Base-by-base conservation (phyloP, 306 rosid genomes). In the Citrullus amarus region DNA sequence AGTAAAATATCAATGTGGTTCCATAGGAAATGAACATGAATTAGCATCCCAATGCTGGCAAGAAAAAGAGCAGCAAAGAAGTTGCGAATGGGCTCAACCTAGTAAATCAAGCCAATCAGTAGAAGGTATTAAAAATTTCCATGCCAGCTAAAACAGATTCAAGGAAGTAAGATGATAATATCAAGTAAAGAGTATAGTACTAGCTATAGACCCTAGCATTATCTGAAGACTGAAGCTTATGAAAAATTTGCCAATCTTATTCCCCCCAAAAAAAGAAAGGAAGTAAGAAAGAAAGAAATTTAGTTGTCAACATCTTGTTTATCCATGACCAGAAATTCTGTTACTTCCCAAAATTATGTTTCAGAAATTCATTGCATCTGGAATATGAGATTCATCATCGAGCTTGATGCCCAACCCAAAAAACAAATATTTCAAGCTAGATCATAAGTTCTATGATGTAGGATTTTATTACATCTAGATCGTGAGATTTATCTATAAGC, bases 1-100 rank as follows among this genome's bases (percentile, higher is more conserved):
- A 96, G 85, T 84, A 96, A 90, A 73, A 92, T 96, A 81, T 96
- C 98, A 88, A 96, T 95, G 72, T 92, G 98, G 82, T 84, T 92
- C 98, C 99, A 96, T 58, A 96, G 98, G 86, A 96, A 96, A 71
- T 92, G 99, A 81, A 96, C 97, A 83, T 92, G 91, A 83, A 96
- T 96, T 79, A 92, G 87, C 99, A 92, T 96, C 85, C 99, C 99
- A 84, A 96, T 92, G 93, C 98, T 91, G 80, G 98, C 99, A 43
- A 96, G 94, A 84, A 96, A 96, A 81, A 90, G 93, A 41, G 99
- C 98, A 32, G 99, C 98, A 79, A 96, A 96, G 68, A 91, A 85
- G 84, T 96, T 96, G 82, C 93, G 96, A 80, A 96, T 92, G 75
- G 99, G 99, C 81, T 96, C 99, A 86, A 96, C 96, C 97, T 96